Conservation (phyloP, 2,329 filamentous ascomycete species). For the Fusarium kyushuense region DNA sequence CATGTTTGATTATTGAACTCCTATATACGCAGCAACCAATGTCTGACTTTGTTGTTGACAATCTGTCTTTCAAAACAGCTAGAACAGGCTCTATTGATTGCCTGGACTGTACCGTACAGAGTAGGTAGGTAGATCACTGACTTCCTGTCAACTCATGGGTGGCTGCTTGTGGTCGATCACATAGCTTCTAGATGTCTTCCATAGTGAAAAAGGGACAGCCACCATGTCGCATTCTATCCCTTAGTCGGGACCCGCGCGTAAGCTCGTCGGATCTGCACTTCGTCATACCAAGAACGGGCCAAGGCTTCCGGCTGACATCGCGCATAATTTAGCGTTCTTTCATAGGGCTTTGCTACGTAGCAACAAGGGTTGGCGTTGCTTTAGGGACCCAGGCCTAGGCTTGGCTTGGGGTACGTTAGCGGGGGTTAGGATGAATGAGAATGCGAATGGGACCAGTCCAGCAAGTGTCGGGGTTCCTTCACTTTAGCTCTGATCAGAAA, state of each 20-base stretch:
- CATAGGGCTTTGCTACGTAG: slow-evolving; percentile 38
- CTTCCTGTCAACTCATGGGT: slow-evolving; percentile 17
- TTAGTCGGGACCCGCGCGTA: slow-evolving; percentile 19
- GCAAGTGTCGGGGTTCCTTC: slow-evolving; percentile 8
- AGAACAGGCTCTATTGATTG: not conserved
- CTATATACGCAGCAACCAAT: not conserved
- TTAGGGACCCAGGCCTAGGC: slow-evolving; percentile 1
- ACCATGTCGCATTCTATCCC: slow-evolving; percentile 27
- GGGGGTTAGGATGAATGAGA: not conserved
- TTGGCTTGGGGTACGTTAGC: slow-evolving; percentile 21
- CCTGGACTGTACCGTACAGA: slow-evolving; percentile 3
- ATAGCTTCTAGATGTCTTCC: slow-evolving; percentile 23
- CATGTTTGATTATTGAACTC: not conserved
- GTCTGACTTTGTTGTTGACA: slow-evolving; percentile 3
- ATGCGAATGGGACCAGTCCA: slow-evolving; percentile 4
- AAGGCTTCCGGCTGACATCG: slow-evolving; percentile 39
- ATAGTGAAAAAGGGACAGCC: slow-evolving; percentile 6
- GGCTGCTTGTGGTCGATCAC: slow-evolving; percentile 6
- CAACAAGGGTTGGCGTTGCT: slow-evolving; percentile 23
- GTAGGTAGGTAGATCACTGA: not conserved
- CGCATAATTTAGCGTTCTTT: slow-evolving; percentile 32
- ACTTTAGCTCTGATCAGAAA: slow-evolving; percentile 23
- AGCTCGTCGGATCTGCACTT: slow-evolving; percentile 29
- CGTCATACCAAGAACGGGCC: slow-evolving; percentile 39
- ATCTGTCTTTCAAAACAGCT: not conserved